Evolutionary conservation across 352 stramenopile species (phyloP).

Genomic region (Hyaloperonospora arabidopsidis): DNA sequence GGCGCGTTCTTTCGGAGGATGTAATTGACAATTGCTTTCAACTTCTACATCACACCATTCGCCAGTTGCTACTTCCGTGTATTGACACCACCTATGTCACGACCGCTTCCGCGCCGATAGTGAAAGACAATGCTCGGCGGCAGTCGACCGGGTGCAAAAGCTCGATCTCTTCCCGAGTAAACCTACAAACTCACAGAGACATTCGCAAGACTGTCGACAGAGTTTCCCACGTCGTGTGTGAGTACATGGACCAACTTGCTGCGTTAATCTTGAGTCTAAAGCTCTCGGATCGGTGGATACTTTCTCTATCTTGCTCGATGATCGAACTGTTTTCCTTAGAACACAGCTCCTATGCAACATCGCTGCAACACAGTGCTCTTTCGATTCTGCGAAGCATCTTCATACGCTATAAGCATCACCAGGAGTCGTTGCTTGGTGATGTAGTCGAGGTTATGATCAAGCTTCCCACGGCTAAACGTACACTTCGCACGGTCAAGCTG

Average conservation of each 20-base stretch:
- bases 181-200: constrained; percentile 43
- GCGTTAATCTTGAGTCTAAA: constrained; percentile 54
- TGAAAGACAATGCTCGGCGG: constrained; percentile 10
- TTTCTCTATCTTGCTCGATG: constrained; percentile 65
- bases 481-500: constrained; percentile 63
- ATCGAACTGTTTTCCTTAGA: constrained; percentile 66
- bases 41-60: constrained; percentile 51
- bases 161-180: constrained; percentile 25
- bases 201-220: constrained; percentile 45
- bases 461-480: constrained; percentile 62
- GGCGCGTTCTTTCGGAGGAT: constrained; percentile 71
- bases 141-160: constrained; percentile 12
- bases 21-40: constrained; percentile 73
- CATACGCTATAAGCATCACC: constrained; percentile 52
- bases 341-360: constrained; percentile 41
- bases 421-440: constrained; percentile 53
- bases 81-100: constrained; percentile 54
- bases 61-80: constrained; percentile 52
- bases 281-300: constrained; percentile 67
- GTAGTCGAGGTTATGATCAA: constrained; percentile 74
- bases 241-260: constrained; percentile 68
- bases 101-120: constrained; percentile 10
- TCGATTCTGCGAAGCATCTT: constrained; percentile 61
- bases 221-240: constrained; percentile 54
- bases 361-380: constrained; percentile 57